These are phyloP conservation scores for Lepidium sativum DNA, from an alignment of 345 rosid genomes.

Conservation along the genomic window DNA sequence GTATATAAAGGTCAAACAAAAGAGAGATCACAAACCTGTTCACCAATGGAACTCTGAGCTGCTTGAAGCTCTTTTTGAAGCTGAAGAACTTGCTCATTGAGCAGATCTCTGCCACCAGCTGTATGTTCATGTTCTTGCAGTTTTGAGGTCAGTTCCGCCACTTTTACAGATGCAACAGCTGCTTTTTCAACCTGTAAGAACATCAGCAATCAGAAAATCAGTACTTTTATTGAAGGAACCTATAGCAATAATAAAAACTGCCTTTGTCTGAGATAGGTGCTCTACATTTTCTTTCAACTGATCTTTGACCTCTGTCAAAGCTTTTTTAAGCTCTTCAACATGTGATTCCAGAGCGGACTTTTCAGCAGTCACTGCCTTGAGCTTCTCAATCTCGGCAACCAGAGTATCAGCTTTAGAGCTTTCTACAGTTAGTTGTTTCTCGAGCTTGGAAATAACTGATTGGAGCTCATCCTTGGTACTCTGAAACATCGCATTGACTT, in stretches of 20 bases:
- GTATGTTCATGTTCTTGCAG: conserved; percentile 39
- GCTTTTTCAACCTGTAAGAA: conserved; percentile 37
- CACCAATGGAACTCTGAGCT: conserved; percentile 33
- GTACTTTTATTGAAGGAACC: not conserved
- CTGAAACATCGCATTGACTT: conserved; percentile 49
- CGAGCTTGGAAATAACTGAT: conserved; percentile 48
- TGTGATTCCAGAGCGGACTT: conserved; percentile 48
- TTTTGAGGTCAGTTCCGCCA: conserved; percentile 38
- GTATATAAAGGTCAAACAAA: not conserved
- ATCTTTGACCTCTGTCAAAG: conserved; percentile 37
- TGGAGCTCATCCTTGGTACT: conserved; percentile 71
- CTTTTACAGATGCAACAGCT: conserved; percentile 21
- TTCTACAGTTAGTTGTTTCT: conserved; percentile 46
- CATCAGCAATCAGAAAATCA: not conserved
- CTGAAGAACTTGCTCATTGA: conserved; percentile 36
- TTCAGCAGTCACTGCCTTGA: conserved; percentile 42
- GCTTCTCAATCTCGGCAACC: conserved; percentile 44
- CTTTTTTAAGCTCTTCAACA: conserved; percentile 55
- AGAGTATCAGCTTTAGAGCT: conserved; percentile 42
- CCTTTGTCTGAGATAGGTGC: not conserved
- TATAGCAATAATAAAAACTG: not conserved
- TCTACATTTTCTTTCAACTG: conserved; percentile 52
- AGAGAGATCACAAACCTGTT: conserved; percentile 44
- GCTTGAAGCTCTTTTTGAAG: conserved; percentile 49
- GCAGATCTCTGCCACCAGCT: conserved; percentile 35